Percentiles rank a stretch among this genome's conserved stretches.
Conservation (phyloP, 1,284 basidiomycete species). For the Tylopilus sp. region DNA sequence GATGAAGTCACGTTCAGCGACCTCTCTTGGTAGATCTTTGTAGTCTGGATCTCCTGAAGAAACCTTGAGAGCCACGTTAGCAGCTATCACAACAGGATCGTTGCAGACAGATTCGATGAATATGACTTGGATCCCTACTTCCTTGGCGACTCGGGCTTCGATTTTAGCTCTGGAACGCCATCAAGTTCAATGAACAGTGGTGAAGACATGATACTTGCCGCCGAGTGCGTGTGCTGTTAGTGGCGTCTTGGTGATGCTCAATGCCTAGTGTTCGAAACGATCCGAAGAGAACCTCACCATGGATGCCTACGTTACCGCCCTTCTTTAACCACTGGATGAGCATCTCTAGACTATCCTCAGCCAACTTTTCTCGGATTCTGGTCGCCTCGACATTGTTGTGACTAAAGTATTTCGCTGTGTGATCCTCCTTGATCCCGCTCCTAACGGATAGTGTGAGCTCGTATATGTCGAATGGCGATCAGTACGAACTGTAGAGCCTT, state of each 20-base stretch:
- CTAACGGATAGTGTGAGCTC: conserved; percentile 33
- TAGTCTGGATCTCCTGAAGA: conserved; percentile 97
- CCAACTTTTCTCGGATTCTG: conserved; percentile 77
- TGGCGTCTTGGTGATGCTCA: conserved; percentile 64
- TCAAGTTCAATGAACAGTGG: conserved; percentile 4
- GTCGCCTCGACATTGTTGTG: conserved; percentile 81
- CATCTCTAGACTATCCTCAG: conserved; percentile 92
- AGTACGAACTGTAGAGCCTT: conserved; percentile 66
- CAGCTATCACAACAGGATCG: conserved; percentile 90
- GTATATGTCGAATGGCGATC: not conserved
- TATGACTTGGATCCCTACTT: conserved; percentile 87
- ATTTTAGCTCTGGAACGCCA: conserved; percentile 64
- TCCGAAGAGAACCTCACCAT: conserved; percentile 56
- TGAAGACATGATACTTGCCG: conserved; percentile 43
- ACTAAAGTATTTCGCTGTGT: conserved; percentile 91
- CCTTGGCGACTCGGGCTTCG: conserved; percentile 77
- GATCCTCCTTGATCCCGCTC: conserved; percentile 83
- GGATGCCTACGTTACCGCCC: conserved; percentile 97
- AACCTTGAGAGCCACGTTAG: conserved; percentile 96
- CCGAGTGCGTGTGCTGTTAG: conserved; percentile 82
- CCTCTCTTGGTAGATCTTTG: conserved; percentile 80
- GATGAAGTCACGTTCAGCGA: conserved; percentile 88
- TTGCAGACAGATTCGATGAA: conserved; percentile 96
- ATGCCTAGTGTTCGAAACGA: conserved; percentile 13
- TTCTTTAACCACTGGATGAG: conserved; percentile 93